Percentiles rank a stretch among this genome's conserved stretches.
Conservation (phyloP, 2,329 filamentous ascomycete genomes). For the Microdochium paspali region DNA sequence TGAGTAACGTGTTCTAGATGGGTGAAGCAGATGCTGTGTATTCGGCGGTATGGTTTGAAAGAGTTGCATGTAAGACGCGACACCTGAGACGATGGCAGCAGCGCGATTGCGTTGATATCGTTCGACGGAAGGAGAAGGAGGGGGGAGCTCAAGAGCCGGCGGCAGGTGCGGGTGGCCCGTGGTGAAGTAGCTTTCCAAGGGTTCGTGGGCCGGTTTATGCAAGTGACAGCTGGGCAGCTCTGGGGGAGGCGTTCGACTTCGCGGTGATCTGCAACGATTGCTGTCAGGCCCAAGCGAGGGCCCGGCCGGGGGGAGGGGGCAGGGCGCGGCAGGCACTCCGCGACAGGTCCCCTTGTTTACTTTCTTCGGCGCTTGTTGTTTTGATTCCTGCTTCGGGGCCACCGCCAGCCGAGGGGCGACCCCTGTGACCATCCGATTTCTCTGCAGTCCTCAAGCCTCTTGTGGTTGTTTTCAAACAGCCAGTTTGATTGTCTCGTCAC, state of each 20-base stretch:
- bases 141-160: neutral
- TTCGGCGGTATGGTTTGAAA: neutral
- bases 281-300: neutral
- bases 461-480: no score
- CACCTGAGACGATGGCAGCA: neutral
- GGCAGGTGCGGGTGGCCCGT: neutral
- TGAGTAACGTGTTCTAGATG: neutral
- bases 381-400: neutral
- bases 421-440: no score
- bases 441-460: no score
- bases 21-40: neutral
- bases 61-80: neutral
- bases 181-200: neutral
- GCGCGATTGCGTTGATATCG: neutral
- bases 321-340: no score
- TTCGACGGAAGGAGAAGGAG: neutral
- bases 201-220: neutral
- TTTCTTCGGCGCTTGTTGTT: neutral
- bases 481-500: no score
- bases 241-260: neutral
- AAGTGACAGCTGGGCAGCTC: neutral
- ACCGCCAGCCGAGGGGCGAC: neutral
- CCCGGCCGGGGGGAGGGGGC: neutral
- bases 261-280: neutral
- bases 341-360: neutral